phyloP scores from a whole-genome alignment of 148 eudicot genomes.

The Diospyros kaki region DNA sequence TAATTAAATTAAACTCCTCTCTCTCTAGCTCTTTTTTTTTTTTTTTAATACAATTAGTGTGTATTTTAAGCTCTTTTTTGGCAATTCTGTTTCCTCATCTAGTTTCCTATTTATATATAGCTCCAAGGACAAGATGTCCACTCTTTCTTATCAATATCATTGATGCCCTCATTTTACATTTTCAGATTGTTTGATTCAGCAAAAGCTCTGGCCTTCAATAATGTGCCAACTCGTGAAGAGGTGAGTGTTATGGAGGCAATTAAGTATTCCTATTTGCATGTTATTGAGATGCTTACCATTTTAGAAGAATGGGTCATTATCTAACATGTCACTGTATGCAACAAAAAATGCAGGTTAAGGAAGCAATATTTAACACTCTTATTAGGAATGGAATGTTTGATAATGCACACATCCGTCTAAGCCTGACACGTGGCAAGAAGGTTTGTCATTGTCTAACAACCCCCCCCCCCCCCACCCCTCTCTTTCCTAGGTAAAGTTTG shows the following conservation, averaged over 20 bases:
- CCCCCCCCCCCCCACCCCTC: not conserved
- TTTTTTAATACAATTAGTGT: too few species aligned
- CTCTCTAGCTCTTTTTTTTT: too few species aligned
- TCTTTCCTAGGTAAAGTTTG: not conserved
- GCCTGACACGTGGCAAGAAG: slow-evolving; percentile 97
- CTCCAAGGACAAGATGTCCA: not conserved
- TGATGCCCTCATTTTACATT: not conserved
- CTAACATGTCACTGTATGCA: slow-evolving; percentile 3
- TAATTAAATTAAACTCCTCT: too few species aligned
- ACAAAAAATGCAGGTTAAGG: slow-evolving; percentile 60
- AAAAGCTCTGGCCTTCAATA: slow-evolving; percentile 89
- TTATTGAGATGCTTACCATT: not conserved
- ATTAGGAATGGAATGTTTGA: slow-evolving; percentile 89
- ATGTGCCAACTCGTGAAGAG: slow-evolving; percentile 81
- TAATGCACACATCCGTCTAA: slow-evolving; percentile 84
- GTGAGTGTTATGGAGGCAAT: slow-evolving; percentile 27
- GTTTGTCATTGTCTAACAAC: slow-evolving; percentile 26
- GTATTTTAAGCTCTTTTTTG: not conserved
- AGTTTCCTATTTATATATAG: not conserved
- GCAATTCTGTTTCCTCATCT: not conserved
- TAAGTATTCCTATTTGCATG: not conserved
- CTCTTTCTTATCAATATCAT: not conserved
- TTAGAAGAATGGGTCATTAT: slow-evolving; percentile 1
- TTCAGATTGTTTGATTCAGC: slow-evolving; percentile 91
- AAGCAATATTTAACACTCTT: slow-evolving; percentile 85